phyloP scores from a whole-genome alignment of 352 stramenopile species.

The Sclerospora graminicola region DNA sequence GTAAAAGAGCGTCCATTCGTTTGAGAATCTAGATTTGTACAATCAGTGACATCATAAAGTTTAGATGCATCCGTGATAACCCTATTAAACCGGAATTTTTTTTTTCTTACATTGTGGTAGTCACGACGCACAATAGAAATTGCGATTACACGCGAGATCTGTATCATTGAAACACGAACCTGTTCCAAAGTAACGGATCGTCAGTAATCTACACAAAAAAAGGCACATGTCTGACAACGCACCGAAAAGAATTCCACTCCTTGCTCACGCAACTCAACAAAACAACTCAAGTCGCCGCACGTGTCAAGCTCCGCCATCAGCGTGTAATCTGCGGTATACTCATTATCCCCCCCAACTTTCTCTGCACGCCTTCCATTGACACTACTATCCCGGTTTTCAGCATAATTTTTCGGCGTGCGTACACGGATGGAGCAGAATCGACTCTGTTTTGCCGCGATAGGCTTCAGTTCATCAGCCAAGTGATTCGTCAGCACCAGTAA shows the following conservation, averaged over 20 bases:
- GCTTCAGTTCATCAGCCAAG: too few relatives aligned
- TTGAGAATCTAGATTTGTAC: not conserved
- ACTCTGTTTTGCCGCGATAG: conserved; percentile 26
- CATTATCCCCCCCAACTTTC: too few relatives aligned
- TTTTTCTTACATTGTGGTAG: too few relatives aligned
- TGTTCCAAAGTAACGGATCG: conserved; percentile 6
- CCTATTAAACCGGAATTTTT: too few relatives aligned
- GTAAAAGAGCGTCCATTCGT: too few relatives aligned
- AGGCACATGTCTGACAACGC: conserved; percentile 5
- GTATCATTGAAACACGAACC: conserved; percentile 63
- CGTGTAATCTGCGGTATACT: conserved; percentile 12
- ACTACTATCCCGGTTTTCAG: not conserved
- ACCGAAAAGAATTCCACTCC: too few relatives aligned
- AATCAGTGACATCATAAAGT: conserved; percentile 20
- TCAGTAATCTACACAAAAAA: not conserved
- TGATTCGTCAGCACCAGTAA: too few relatives aligned
- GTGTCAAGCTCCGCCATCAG: too few relatives aligned
- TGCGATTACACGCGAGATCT: too few relatives aligned
- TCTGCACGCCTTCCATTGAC: conserved; percentile 2
- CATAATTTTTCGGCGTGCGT: conserved; percentile 6
- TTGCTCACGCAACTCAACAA: too few relatives aligned
- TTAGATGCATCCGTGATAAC: conserved; percentile 35
- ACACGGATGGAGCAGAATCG: conserved; percentile 13
- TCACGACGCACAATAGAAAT: too few relatives aligned
- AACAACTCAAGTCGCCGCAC: too few relatives aligned